Conservation (phyloP, 495 filamentous ascomycete species). For the Cercophora scortea region DNA sequence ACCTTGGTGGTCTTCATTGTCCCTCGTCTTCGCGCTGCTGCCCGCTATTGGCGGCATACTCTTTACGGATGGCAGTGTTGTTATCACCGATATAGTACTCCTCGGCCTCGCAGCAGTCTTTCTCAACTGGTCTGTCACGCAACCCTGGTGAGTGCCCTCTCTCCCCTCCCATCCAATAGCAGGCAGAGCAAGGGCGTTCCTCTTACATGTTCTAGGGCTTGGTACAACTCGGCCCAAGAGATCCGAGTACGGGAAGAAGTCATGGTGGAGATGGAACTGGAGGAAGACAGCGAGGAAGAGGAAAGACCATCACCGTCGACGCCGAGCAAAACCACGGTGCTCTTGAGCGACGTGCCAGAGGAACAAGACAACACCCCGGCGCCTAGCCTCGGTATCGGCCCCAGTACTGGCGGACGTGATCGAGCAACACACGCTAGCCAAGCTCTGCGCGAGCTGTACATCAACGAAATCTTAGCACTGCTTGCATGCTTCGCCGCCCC, state of each 20-base stretch:
- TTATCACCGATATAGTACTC: conserved; percentile 79
- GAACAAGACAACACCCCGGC: conserved; percentile 15
- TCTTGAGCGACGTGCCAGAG: conserved; percentile 32
- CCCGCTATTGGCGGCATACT: conserved; percentile 79
- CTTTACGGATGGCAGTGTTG: conserved; percentile 71
- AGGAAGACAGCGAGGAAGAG: conserved; percentile 32
- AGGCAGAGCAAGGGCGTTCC: neutral
- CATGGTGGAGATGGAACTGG: conserved; percentile 39
- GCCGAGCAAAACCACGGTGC: conserved; percentile 7
- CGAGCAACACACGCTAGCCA: conserved; percentile 12
- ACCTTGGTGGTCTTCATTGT: conserved; percentile 61
- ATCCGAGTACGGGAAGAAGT: conserved; percentile 40
- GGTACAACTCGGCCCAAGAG: conserved; percentile 78
- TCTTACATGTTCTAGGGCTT: conserved; percentile 54
- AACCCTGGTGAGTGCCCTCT: conserved; percentile 63
- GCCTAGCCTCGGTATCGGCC: neutral
- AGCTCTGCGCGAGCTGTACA: conserved; percentile 58
- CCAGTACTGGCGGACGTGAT: neutral
- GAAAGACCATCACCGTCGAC: conserved; percentile 7
- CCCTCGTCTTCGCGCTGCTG: conserved; percentile 73
- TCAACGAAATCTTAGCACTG: conserved; percentile 67
- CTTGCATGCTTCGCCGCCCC: conserved; percentile 74
- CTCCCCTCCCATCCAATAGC: neutral
- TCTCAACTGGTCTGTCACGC: conserved; percentile 84
- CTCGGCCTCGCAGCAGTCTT: conserved; percentile 74